Percentiles rank a stretch among this genome's conserved stretches.
Evolutionary conservation across 331 rosid genomes (phyloP).

Genomic region (Telfairia occidentalis): DNA sequence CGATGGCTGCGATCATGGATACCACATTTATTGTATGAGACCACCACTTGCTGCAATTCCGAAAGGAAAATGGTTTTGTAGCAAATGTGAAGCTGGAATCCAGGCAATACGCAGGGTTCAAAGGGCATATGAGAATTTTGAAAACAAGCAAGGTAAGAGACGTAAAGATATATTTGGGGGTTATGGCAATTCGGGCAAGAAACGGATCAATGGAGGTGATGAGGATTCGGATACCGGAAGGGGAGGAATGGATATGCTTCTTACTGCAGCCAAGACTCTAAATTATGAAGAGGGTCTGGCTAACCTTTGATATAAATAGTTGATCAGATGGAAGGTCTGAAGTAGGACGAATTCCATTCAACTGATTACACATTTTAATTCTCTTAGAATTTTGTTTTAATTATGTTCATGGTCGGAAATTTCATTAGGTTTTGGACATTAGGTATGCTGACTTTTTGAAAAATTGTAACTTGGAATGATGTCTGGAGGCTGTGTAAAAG

Average conservation of each 20-base stretch:
- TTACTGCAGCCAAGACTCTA: conserved; percentile 42
- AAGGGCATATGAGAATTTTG: conserved; percentile 33
- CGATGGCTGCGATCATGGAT: conserved; percentile 90
- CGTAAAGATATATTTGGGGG: conserved; percentile 24
- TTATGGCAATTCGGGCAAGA: conserved; percentile 20
- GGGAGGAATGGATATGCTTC: conserved; percentile 88
- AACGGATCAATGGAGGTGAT: conserved; percentile 22
- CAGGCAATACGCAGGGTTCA: conserved; percentile 42
- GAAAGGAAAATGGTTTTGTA: conserved; percentile 72
- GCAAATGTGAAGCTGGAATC: conserved; percentile 51
- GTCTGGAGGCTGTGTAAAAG: conserved; percentile 34
- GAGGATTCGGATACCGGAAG: conserved; percentile 34
- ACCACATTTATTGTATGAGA: conserved; percentile 72
- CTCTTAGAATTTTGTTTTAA: conserved; percentile 22
- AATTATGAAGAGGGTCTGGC: conserved; percentile 41
- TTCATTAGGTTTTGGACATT: conserved; percentile 41
- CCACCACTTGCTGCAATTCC: conserved; percentile 62
- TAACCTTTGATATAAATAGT: conserved; percentile 24
- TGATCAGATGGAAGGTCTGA: conserved; percentile 12
- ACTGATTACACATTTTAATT: conserved; percentile 14
- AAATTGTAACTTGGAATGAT: conserved; percentile 20
- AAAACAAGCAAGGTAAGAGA: conserved; percentile 21
- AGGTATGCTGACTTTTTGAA: conserved; percentile 38
- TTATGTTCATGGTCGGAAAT: conserved; percentile 24
- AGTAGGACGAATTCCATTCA: not conserved